phyloP scores from a whole-genome alignment of 169 alveolate species.

The Eimeria nieschulzi region DNA sequence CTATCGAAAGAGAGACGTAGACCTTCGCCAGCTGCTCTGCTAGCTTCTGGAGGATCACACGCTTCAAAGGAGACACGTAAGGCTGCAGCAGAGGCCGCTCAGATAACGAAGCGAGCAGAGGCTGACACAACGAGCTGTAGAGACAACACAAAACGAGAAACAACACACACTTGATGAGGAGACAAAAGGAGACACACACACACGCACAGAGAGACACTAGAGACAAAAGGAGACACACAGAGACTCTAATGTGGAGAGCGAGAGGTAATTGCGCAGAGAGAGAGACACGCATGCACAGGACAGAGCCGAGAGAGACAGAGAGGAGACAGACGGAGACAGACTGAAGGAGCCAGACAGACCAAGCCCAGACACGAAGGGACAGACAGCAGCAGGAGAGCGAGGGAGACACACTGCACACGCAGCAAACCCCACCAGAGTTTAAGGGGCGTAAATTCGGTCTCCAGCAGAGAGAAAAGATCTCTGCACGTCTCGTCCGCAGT shows the following conservation, averaged over 20 bases:
- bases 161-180: not conserved
- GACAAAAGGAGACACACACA: not conserved
- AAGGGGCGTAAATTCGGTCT: constrained; percentile 81
- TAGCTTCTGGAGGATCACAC: constrained; percentile 87
- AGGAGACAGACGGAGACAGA: not conserved
- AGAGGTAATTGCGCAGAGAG: not conserved
- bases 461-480: constrained; percentile 85
- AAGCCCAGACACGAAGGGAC: not conserved
- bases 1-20: constrained; percentile 87
- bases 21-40: constrained; percentile 86
- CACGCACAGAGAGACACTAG: no score
- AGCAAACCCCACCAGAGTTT: constrained; percentile 69
- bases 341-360: no score
- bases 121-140: constrained; percentile 46
- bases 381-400: not conserved
- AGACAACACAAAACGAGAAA: not conserved
- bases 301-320: not conserved
- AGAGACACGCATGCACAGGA: not conserved
- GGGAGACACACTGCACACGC: not conserved
- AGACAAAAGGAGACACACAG: not conserved
- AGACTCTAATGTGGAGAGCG: no score
- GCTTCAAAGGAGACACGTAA: constrained; percentile 86
- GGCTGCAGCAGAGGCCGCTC: constrained; percentile 71
- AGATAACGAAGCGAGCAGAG: constrained; percentile 29
- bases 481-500: constrained; percentile 83